phyloP scores from a whole-genome alignment of 129 eudicot genomes.

The Lactuca saligna region DNA sequence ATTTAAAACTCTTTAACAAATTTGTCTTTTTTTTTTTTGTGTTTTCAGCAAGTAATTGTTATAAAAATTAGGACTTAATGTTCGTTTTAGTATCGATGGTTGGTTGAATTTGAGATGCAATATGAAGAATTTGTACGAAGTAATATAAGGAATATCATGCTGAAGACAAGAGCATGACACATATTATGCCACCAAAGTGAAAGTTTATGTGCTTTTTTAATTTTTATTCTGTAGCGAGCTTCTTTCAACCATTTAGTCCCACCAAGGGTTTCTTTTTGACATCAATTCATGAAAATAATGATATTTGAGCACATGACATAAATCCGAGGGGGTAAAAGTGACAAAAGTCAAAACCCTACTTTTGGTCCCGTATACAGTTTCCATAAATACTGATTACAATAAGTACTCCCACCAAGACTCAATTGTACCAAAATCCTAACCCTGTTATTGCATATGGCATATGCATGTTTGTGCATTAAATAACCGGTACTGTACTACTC shows the following conservation, averaged over 20 bases:
- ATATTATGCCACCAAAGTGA: neutral
- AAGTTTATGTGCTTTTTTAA: neutral
- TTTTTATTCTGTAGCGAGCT: neutral
- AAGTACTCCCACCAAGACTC: conserved; percentile 3
- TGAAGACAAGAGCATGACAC: neutral
- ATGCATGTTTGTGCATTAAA: conserved; percentile 33
- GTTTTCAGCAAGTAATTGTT: neutral
- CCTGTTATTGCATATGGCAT: conserved; percentile 17
- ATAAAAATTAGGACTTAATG: neutral
- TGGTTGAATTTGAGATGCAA: neutral
- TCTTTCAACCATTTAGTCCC: neutral
- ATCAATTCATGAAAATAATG: neutral
- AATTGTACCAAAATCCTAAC: conserved; percentile 11
- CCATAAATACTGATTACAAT: conserved; percentile 24
- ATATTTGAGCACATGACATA: conserved; percentile 3
- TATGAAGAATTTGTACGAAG: neutral
- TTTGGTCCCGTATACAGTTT: conserved; percentile 22
- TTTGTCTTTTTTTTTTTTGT: neutral
- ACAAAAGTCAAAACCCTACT: conserved; percentile 12
- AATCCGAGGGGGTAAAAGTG: conserved; percentile 2
- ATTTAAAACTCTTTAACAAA: neutral
- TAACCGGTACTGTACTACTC: conserved; percentile 22
- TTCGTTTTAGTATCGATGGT: neutral
- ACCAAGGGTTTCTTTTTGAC: conserved; percentile 5
- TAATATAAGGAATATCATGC: neutral